Evolutionary conservation across 2,329 filamentous ascomycete genomes (phyloP).

Genomic region (Orbilia brochopaga): DNA sequence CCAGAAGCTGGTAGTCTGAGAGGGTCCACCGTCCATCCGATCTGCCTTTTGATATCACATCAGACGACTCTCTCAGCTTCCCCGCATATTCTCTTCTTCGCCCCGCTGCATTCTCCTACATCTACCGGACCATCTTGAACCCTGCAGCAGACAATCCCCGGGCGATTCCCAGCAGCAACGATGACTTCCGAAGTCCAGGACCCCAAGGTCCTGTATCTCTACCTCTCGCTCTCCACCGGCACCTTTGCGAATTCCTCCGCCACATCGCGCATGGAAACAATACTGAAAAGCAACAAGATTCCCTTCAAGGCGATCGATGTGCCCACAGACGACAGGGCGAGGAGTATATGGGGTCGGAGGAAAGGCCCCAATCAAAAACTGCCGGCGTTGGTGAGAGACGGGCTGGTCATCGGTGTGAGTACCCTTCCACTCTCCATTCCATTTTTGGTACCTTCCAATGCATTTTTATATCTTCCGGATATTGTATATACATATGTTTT

Average conservation of each 20-base stretch:
- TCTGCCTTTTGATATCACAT: not conserved
- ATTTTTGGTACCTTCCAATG: not conserved
- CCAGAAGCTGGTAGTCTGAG: no score
- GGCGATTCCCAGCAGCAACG: not conserved
- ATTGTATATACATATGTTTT: not conserved
- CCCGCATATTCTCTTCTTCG: not conserved
- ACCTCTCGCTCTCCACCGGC: conserved; percentile 92
- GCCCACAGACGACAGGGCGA: conserved; percentile 85
- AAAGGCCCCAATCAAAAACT: conserved; percentile 81
- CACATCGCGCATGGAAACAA: conserved; percentile 93
- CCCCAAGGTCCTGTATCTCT: conserved; percentile 80
- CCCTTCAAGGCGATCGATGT: conserved; percentile 92
- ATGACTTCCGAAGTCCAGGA: conserved; percentile 58
- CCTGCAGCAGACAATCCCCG: not conserved
- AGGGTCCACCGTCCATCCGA: no score
- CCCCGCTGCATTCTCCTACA: not conserved
- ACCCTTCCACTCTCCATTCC: not conserved
- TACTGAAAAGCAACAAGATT: conserved; percentile 90
- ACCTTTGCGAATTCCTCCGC: conserved; percentile 96
- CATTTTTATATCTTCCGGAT: not conserved
- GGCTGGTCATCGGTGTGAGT: conserved; percentile 81
- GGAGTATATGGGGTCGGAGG: conserved; percentile 84
- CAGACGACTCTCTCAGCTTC: conserved; percentile 2
- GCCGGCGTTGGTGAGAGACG: conserved; percentile 85
- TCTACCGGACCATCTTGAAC: not conserved